Evolutionary conservation across 2,329 filamentous ascomycete species (phyloP).

Genomic region (Colletotrichum liaoningense): DNA sequence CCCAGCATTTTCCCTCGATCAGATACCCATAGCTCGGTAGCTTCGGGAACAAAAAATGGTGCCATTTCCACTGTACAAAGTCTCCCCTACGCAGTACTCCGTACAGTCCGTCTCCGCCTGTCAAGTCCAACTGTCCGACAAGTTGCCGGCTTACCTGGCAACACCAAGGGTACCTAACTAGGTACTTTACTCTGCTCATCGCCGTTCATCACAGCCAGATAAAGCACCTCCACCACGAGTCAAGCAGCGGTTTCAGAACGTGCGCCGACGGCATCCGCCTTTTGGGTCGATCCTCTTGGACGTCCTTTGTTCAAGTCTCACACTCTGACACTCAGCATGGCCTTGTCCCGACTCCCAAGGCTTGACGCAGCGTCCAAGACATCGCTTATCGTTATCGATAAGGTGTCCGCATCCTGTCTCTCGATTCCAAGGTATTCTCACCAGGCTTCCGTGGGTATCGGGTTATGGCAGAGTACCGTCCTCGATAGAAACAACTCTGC

Average conservation of each 20-base stretch:
- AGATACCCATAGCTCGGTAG: slow-evolving; percentile 10
- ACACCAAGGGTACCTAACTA: not conserved
- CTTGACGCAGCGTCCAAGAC: not conserved
- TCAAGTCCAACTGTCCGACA: not conserved
- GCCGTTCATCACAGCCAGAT: not conserved
- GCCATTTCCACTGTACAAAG: slow-evolving; percentile 21
- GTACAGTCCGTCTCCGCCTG: not conserved
- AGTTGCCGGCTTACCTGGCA: not conserved
- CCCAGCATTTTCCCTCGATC: slow-evolving; percentile 21
- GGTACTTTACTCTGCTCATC: not conserved
- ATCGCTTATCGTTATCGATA: not conserved
- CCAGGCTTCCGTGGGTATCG: too few relatives aligned
- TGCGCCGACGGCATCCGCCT: not conserved
- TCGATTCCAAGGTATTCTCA: not conserved
- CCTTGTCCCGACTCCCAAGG: not conserved
- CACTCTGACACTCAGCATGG: not conserved
- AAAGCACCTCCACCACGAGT: slow-evolving; percentile 5
- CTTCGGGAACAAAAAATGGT: slow-evolving; percentile 25
- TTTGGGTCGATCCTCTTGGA: too few relatives aligned
- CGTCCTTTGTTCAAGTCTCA: not conserved
- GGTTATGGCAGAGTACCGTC: not conserved
- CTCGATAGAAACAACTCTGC: not conserved
- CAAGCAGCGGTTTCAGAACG: slow-evolving; percentile 29
- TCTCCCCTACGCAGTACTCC: not conserved
- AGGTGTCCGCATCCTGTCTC: not conserved